Conservation (phyloP, 73 alveolate genomes). For the Paramecium tetraurelia region DNA sequence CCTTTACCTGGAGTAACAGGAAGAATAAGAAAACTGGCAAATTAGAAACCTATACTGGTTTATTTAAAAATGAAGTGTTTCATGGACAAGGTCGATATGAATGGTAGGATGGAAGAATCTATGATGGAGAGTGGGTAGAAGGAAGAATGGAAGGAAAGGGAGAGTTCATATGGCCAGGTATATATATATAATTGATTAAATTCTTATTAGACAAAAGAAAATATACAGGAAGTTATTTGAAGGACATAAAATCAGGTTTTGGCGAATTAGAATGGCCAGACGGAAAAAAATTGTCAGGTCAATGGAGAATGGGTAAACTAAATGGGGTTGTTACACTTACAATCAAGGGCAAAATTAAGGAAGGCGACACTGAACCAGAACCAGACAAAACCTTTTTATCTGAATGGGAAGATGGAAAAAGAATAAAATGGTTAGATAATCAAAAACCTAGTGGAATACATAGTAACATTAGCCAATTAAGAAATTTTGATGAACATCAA, state of each 20-base stretch:
- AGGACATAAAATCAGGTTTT: conserved; percentile 48
- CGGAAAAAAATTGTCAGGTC: conserved; percentile 59
- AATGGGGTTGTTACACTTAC: conserved; percentile 60
- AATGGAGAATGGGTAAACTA: conserved; percentile 43
- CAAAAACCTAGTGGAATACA: background rate
- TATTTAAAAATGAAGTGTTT: conserved; percentile 41
- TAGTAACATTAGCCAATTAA: background rate
- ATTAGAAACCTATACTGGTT: conserved; percentile 41
- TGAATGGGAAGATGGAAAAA: conserved; percentile 70
- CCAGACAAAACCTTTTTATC: conserved; percentile 15
- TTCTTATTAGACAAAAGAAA: background rate
- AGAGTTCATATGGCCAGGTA: conserved; percentile 40
- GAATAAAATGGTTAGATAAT: conserved; percentile 68
- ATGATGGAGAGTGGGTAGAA: conserved; percentile 83
- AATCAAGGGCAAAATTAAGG: background rate
- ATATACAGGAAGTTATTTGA: conserved; percentile 46
- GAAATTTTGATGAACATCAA: background rate
- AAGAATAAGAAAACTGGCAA: background rate
- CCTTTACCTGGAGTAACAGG: conserved; percentile 59
- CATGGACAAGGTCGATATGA: conserved; percentile 71
- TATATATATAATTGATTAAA: background rate
- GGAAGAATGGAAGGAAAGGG: conserved; percentile 93
- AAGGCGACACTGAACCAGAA: background rate
- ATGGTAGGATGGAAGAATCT: conserved; percentile 81
- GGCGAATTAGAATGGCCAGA: conserved; percentile 69